A percentile compares a stretch with the other conserved stretches of the same genome.
Conservation (phyloP, 73 alveolate species). For the Tetrahymena malaccensis region DNA sequence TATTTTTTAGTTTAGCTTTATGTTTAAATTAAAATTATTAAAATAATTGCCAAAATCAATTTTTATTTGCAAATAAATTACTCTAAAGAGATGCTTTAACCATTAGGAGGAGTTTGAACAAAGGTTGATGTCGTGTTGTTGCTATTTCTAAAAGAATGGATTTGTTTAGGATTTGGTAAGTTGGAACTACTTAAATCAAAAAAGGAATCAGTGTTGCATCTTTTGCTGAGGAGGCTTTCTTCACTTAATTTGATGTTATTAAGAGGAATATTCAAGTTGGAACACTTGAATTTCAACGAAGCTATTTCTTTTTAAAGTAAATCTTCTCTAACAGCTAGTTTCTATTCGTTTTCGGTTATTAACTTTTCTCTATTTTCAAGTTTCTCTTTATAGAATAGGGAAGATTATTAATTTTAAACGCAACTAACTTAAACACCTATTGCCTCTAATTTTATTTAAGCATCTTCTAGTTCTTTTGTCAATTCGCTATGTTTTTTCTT, state of each 20-base stretch:
- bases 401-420: neutral
- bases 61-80: neutral
- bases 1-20: neutral
- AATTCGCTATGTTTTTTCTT: neutral
- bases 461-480: neutral
- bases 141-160: neutral
- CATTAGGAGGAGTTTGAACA: neutral
- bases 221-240: neutral
- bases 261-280: neutral
- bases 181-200: neutral
- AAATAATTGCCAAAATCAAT: neutral
- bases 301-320: neutral
- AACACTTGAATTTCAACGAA: neutral
- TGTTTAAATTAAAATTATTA: too few relatives aligned
- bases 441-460: neutral
- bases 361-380: neutral
- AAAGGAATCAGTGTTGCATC: neutral
- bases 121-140: neutral
- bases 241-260: neutral
- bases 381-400: neutral
- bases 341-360: neutral
- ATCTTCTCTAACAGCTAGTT: neutral
- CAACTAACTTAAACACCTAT: neutral
- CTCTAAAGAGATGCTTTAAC: neutral
- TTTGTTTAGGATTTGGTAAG: neutral